Conservation (phyloP, 1,284 basidiomycete species). For the Paramarasmius palmivorus region DNA sequence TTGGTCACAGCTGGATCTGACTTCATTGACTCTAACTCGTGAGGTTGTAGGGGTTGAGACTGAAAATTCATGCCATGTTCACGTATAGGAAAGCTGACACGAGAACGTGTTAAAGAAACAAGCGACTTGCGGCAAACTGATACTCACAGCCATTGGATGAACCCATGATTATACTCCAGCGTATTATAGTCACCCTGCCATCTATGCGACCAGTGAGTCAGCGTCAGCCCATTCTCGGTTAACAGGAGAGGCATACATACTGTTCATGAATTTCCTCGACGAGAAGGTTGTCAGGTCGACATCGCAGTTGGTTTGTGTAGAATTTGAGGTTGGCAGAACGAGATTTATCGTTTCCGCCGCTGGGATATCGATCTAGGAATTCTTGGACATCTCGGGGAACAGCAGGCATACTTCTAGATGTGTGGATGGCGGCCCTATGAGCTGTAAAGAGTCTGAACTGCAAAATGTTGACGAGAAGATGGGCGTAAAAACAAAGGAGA, state of each 20-base stretch:
- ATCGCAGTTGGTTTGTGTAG: slow-evolving; percentile 58
- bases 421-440: too few species aligned
- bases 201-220: slow-evolving; percentile 33
- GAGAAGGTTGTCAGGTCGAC: slow-evolving; percentile 59
- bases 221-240: slow-evolving; percentile 4
- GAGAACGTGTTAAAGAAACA: neutral
- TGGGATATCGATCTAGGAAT: slow-evolving; percentile 66
- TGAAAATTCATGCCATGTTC: slow-evolving; percentile 70
- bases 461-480: too few species aligned
- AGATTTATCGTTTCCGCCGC: slow-evolving; percentile 36
- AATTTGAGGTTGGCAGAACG: slow-evolving; percentile 59
- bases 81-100: slow-evolving; percentile 67
- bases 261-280: slow-evolving; percentile 65
- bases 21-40: slow-evolving; percentile 66
- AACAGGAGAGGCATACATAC: slow-evolving; percentile 32
- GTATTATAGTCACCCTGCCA: slow-evolving; percentile 64
- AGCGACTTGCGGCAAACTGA: slow-evolving; percentile 2
- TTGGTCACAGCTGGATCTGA: slow-evolving; percentile 46
- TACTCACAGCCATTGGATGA: slow-evolving; percentile 74
- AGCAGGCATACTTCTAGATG: slow-evolving; percentile 12
- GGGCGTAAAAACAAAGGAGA: too few species aligned
- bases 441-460: too few species aligned
- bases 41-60: slow-evolving; percentile 64
- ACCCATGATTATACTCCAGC: slow-evolving; percentile 71
- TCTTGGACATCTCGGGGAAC: slow-evolving; percentile 58